Evolutionary conservation across 257 asterid species (phyloP), one percentile per base, ranked within the genome.

Genomic region (Striga asiatica): DNA sequence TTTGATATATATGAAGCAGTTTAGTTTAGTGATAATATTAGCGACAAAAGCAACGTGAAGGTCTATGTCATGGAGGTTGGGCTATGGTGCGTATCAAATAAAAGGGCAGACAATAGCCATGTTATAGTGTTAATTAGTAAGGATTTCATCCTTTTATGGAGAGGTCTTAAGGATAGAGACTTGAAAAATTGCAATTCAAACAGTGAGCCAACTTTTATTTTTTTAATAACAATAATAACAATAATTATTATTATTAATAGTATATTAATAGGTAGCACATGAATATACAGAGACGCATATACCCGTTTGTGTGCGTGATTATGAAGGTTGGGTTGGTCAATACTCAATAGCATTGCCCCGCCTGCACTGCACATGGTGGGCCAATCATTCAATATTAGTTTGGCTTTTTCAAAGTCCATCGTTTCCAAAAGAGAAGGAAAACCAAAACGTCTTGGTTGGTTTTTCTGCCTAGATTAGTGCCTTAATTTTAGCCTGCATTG

Each of bases 61-160:
- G 69, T 64, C 69, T 29, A 39, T 52, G 58, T 41, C 48, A 69
- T 23, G 67, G 75, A 63, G 56, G 75, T 69, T 69, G 66, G 54
- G 59, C 25, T 37, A 58, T 59, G 16, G 6, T n/a, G 54, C 31
- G n/a, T n/a, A 52, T 69, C 60, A 58, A 50, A 43, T 62, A 62
- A 55, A 67, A 49, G 41, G 50, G 4, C 34, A 47, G 42, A 34
- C 51, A 54, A 8, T 37, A 54, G 62, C 50, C 62, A 32, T 43
- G 53, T 27, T 53, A 28, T 5, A 12, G 11, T 18, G 34, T 35
- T 35, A 12, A 11, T n/a, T 52, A 28, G 12, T 39, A 29, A 38
- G 32, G 54, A 38, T 65, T 27, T 65, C 41, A 14, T n/a, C 32
- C 46, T 56, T 48, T 19, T 42, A 58, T 29, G 6, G 20, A 48